Conservation (phyloP, 2,329 filamentous ascomycete species). For the Podosphaera fusca region DNA sequence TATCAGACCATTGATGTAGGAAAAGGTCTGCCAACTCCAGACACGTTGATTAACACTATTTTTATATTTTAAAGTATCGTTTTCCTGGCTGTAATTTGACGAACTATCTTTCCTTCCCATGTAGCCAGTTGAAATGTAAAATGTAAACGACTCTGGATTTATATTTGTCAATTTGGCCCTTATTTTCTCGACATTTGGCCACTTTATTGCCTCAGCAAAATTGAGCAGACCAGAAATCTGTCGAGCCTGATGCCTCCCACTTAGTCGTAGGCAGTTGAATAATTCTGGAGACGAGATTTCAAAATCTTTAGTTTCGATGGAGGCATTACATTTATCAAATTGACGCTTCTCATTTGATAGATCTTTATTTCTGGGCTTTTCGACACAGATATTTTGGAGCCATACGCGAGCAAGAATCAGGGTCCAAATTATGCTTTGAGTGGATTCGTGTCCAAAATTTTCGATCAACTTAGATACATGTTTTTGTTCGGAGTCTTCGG, state of each 20-base stretch:
- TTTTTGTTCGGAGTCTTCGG: conserved; percentile 28
- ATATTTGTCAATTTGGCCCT: conserved; percentile 8
- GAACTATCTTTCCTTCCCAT: too few relatives aligned
- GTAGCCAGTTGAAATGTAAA: background rate
- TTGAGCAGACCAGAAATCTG: conserved; percentile 39
- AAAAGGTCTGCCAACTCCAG: conserved; percentile 36
- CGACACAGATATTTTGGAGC: conserved; percentile 43
- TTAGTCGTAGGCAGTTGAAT: conserved; percentile 17
- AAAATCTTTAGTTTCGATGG: too few relatives aligned
- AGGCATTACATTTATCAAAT: too few relatives aligned
- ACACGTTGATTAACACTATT: too few relatives aligned
- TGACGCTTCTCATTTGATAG: too few relatives aligned
- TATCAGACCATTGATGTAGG: conserved; percentile 41
- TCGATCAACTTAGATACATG: conserved; percentile 29
- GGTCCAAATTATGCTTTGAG: conserved; percentile 41
- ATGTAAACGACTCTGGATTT: conserved; percentile 11
- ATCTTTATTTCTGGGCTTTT: conserved; percentile 14
- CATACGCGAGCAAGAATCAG: conserved; percentile 38
- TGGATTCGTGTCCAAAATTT: conserved; percentile 38
- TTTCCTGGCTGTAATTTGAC: too few relatives aligned
- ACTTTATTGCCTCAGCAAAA: conserved; percentile 37
- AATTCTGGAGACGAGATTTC: too few relatives aligned
- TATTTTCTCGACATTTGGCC: conserved; percentile 31
- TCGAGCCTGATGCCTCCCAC: conserved; percentile 26
- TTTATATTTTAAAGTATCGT: too few relatives aligned